These are phyloP conservation scores for Nakazawaea siamensis DNA, from an alignment of 805 yeast genomes.

Conservation along the genomic window DNA sequence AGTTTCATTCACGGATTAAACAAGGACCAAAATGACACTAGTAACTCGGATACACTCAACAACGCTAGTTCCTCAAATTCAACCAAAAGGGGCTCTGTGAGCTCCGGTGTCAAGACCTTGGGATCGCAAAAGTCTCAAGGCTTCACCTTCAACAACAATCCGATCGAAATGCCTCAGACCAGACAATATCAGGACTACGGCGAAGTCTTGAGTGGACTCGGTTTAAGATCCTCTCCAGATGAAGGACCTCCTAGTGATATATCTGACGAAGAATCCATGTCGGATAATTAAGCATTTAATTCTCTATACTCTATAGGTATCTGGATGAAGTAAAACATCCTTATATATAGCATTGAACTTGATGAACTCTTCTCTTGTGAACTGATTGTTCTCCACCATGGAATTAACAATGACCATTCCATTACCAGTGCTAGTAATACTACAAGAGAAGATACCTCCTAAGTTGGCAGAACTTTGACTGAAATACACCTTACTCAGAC, in stretches of 20 bases:
- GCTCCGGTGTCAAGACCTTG: slow-evolving; percentile 2
- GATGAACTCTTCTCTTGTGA: neutral
- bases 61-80: neutral
- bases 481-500: neutral
- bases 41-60: neutral
- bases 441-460: slow-evolving; percentile 1
- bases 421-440: neutral
- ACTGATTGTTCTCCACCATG: slow-evolving; percentile 4
- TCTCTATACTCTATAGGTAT: no score
- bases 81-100: neutral
- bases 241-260: no score
- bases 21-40: slow-evolving; percentile 1
- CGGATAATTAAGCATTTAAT: no score
- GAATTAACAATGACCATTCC: slow-evolving; percentile 8
- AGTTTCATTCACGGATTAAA: slow-evolving; percentile 18
- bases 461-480: slow-evolving; percentile 2
- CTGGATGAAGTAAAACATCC: neutral
- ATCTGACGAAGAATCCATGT: no score
- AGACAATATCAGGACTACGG: no score
- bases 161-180: neutral
- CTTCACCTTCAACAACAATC: slow-evolving; percentile 5
- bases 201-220: no score
- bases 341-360: neutral
- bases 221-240: no score
- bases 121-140: neutral